Base-by-base conservation (phyloP, 306 rosid genomes). In the Prinsepia uniflora region DNA sequence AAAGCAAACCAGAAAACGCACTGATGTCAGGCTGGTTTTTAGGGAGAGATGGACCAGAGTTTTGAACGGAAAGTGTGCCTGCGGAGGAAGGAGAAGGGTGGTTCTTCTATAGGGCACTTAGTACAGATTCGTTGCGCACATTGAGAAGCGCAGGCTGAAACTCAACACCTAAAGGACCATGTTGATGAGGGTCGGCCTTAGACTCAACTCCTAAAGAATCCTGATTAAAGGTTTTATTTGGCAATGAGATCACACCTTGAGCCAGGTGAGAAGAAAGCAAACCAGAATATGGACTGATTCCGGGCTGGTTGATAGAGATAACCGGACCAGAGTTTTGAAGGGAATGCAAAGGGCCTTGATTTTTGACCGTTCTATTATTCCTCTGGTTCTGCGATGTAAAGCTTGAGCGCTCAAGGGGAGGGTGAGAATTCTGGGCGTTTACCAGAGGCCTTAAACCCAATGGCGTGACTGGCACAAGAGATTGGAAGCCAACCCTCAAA, bases 161-260 rank as follows among this genome's bases (percentile, higher is more conserved):
- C 36, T 30, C 36, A 30, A 30, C 36, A 30, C 36, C 36, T 3
- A 30, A 30, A 30, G 36, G 36, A 30, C 36, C 36, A 30, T 2
- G 36, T 30, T 30, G 56, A 93, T 88, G 36, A 30, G 36, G 36
- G 36, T 30, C 91, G 0, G 84, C 87, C 81, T 90, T 86, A 70
- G 90, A 90, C 77, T 92, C 96, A 12, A 84, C 63, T 60, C 98
- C 98, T 55, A 92, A 81, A 43, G 46, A 43, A 6, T 43, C 98
- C 95, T 87, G 96, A 52, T 45, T 58, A 40, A 90, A 73, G 40
- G 83, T 65, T 67, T 86, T 86, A 67, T 81, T 86, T 63, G 72
- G 54, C 84, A 89, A 79, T 10, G 98, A 84, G 85, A 89, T 84
- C 72, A 92, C 80, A 49, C 98, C 98, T 83, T 87, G 92, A 73